Conservation (phyloP, 148 eudicot species). For the Cornus suecica region DNA sequence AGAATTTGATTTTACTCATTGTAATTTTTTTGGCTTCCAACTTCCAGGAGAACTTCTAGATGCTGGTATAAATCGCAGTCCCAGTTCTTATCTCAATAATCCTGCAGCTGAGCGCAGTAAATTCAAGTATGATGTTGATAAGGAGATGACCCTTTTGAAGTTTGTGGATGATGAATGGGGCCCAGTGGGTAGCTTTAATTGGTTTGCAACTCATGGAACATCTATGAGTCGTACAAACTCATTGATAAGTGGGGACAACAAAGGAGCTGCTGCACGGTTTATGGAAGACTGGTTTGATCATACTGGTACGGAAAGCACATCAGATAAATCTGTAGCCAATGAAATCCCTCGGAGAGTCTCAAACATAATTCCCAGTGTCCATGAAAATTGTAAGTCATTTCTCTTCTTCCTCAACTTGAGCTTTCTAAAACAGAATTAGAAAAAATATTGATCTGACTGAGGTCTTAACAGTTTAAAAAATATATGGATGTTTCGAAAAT, state of each 20-base stretch:
- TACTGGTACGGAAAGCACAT: constrained; percentile 24
- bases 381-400: constrained; percentile 57
- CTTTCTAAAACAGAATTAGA: neutral
- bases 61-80: constrained; percentile 86
- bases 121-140: constrained; percentile 85
- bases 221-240: constrained; percentile 95
- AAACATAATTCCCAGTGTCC: constrained; percentile 51
- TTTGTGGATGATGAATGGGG: constrained; percentile 95
- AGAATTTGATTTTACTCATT: neutral
- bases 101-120: constrained; percentile 72
- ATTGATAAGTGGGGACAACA: constrained; percentile 94
- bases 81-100: constrained; percentile 90
- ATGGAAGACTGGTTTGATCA: constrained; percentile 96
- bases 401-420: neutral
- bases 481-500: neutral
- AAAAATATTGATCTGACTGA: neutral
- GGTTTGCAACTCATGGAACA: constrained; percentile 99
- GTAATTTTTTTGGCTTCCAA: neutral
- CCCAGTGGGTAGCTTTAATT: constrained; percentile 87
- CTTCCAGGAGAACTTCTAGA: constrained; percentile 81
- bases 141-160: constrained; percentile 90
- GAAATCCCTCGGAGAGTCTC: constrained; percentile 70
- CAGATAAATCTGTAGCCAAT: constrained; percentile 19
- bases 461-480: neutral
- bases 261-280: constrained; percentile 96